phyloP scores from a whole-genome alignment of 805 yeast species.

The Yarrowia porcina region DNA sequence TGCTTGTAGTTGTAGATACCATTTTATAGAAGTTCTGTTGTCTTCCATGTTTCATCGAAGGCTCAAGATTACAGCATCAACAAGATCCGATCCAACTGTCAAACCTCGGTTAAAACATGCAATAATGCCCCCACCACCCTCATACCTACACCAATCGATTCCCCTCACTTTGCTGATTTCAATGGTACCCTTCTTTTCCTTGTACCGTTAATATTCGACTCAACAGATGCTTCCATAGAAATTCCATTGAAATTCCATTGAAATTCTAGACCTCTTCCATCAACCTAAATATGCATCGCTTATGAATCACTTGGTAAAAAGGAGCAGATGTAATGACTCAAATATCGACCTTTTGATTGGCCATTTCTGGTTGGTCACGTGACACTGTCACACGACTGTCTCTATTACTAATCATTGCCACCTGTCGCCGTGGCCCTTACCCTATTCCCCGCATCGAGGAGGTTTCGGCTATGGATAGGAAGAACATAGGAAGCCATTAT shows the following conservation, averaged over 20 bases:
- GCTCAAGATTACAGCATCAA: no score
- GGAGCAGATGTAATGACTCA: no score
- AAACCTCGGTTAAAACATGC: no score
- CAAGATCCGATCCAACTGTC: no score
- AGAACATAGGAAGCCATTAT: no score
- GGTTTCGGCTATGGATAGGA: not conserved
- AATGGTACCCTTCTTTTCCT: not conserved
- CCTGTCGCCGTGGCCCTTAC: not conserved
- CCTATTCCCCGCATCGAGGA: constrained; percentile 16
- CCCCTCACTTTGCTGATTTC: not conserved
- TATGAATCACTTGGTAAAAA: not conserved
- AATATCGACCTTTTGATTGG: no score
- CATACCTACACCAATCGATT: not conserved
- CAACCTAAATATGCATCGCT: no score
- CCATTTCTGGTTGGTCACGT: not conserved
- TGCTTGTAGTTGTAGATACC: not conserved
- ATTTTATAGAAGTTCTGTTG: no score
- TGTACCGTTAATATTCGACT: no score
- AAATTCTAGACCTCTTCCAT: not conserved
- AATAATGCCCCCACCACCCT: not conserved
- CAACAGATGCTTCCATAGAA: not conserved
- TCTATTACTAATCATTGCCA: not conserved
- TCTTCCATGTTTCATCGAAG: no score
- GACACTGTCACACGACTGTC: not conserved
- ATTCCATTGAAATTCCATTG: not conserved